phyloP scores from a whole-genome alignment of 768 basidiomycete species.

The Xanthoconium purpureum region DNA sequence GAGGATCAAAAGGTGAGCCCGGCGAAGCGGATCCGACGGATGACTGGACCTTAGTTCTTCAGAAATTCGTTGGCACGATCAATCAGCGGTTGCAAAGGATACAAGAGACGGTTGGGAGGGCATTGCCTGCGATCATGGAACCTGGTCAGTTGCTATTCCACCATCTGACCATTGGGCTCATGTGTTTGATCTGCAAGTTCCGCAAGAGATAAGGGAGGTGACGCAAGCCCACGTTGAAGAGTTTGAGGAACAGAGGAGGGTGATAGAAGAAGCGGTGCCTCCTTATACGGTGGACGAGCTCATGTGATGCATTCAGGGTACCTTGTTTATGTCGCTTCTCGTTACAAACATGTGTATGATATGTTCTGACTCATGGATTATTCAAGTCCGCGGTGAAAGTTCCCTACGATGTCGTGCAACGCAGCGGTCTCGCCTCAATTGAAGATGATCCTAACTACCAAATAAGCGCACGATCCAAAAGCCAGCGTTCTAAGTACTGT shows the following conservation, averaged over 20 bases:
- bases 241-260: conserved; percentile 2
- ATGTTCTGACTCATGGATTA: too few relatives aligned
- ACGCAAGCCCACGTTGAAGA: conserved; percentile 13
- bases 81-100: conserved; percentile 15
- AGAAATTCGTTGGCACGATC: conserved; percentile 13
- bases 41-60: too few relatives aligned
- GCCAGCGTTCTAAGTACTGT: too few relatives aligned
- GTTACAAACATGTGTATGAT: too few relatives aligned
- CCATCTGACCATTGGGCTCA: background rate
- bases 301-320: background rate
- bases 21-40: background rate
- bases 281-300: conserved; percentile 12
- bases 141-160: conserved; percentile 1
- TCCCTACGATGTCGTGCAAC: too few relatives aligned
- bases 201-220: conserved; percentile 9
- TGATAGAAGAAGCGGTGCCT: background rate
- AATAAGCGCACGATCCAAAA: too few relatives aligned
- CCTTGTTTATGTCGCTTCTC: too few relatives aligned
- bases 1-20: conserved; percentile 12
- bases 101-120: conserved; percentile 9
- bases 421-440: too few relatives aligned
- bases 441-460: too few relatives aligned
- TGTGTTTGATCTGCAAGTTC: conserved; percentile 1
- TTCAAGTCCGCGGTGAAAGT: too few relatives aligned
- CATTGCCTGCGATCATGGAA: conserved; percentile 10